phyloP scores from a whole-genome alignment of 2,329 filamentous ascomycete genomes.

The Myotisia sp. region DNA sequence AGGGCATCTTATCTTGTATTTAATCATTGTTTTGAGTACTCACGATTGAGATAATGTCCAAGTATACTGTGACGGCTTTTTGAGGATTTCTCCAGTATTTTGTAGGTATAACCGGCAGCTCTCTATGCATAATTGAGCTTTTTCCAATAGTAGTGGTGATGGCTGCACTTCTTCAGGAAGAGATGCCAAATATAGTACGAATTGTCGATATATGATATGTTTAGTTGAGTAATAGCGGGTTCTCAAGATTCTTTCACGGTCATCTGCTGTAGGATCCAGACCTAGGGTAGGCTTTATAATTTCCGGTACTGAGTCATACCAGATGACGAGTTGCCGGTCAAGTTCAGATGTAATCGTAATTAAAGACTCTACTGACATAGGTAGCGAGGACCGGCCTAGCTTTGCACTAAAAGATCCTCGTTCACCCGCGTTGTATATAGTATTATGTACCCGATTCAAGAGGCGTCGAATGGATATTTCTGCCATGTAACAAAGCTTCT shows the following conservation, averaged over 20 bases:
- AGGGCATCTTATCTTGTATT: too few relatives aligned
- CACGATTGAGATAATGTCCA: conserved; percentile 25
- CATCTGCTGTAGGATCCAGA: conserved; percentile 13
- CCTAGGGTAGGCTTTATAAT: conserved; percentile 17
- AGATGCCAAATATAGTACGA: conserved; percentile 19
- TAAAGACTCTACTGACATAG: conserved; percentile 12
- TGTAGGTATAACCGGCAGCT: conserved; percentile 21
- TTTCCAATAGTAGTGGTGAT: conserved; percentile 17
- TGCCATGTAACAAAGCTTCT: conserved; percentile 18
- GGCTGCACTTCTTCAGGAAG: conserved; percentile 11
- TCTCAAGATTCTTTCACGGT: conserved; percentile 17
- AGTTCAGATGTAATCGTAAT: conserved; percentile 14
- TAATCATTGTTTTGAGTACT: too few relatives aligned
- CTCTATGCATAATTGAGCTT: conserved; percentile 20
- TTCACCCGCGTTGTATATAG: conserved; percentile 18
- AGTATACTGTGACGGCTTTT: conserved; percentile 21
- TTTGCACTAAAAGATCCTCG: conserved; percentile 12
- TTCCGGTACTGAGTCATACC: conserved; percentile 23
- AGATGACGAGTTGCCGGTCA: conserved; percentile 19
- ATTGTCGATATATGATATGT: conserved; percentile 24
- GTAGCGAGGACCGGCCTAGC: conserved; percentile 14
- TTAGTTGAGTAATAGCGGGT: conserved; percentile 23
- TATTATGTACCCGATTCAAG: conserved; percentile 23
- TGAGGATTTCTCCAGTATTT: conserved; percentile 17
- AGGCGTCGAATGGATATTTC: conserved; percentile 22